Conservation (phyloP, 2,329 filamentous ascomycete species). For the Aspergillus sp. region DNA sequence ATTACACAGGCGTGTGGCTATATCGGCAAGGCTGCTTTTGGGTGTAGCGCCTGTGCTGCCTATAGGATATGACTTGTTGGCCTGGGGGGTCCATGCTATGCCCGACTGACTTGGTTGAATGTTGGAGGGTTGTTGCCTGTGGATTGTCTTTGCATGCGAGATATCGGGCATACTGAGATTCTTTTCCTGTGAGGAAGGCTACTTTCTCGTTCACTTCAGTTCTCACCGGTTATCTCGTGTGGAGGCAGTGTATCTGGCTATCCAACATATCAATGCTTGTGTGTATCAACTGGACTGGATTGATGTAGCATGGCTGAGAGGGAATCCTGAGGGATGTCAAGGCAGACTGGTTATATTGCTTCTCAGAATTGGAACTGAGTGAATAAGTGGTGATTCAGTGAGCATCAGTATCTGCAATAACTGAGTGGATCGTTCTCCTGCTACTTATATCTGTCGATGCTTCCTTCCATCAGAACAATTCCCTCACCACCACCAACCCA, state of each 20-base stretch:
- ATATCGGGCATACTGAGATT: neutral
- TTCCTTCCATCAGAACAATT: too few species aligned
- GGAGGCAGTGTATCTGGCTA: neutral
- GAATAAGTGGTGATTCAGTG: too few species aligned
- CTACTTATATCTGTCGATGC: too few species aligned
- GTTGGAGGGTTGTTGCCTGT: neutral
- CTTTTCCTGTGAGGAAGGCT: too few species aligned
- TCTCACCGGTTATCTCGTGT: neutral
- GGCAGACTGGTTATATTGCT: neutral
- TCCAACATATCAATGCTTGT: neutral
- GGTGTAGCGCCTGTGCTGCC: neutral
- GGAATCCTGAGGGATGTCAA: neutral
- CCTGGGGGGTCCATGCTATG: too few species aligned
- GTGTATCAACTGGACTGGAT: neutral
- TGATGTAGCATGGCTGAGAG: neutral
- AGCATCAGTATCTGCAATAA: too few species aligned
- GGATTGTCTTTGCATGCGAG: neutral
- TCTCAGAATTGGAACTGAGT: neutral
- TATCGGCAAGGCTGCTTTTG: neutral
- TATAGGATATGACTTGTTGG: too few species aligned
- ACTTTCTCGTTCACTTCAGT: neutral
- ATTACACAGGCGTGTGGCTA: neutral
- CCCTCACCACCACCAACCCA: too few species aligned
- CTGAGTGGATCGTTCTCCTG: too few species aligned
- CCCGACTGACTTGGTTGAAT: too few species aligned